Conservation (phyloP, 2,329 filamentous ascomycete species). For the Cercospora sojina region DNA sequence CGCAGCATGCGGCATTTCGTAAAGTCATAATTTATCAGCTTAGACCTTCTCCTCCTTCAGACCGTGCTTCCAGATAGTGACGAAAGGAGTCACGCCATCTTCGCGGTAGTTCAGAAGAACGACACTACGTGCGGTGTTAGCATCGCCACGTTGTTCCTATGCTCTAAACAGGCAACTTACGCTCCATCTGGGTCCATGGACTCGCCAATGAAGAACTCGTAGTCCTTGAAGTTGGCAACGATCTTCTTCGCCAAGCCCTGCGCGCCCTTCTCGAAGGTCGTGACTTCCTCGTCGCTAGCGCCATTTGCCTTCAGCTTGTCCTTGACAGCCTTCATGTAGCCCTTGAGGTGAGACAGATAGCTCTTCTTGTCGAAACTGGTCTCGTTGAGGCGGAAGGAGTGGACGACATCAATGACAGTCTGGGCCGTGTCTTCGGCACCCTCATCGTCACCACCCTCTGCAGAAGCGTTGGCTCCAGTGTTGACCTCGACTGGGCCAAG, state of each 20-base stretch:
- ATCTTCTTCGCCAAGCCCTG: slow-evolving; percentile 77
- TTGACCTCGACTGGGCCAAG: slow-evolving; percentile 69
- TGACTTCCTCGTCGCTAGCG: slow-evolving; percentile 65
- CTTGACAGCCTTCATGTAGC: slow-evolving; percentile 91
- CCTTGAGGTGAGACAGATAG: slow-evolving; percentile 83
- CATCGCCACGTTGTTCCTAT: neutral
- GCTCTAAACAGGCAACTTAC: slow-evolving; percentile 55
- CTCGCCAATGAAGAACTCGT: slow-evolving; percentile 90
- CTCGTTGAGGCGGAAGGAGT: slow-evolving; percentile 83
- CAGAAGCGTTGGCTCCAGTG: slow-evolving; percentile 94
- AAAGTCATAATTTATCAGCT: slow-evolving; percentile 10
- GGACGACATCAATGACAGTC: slow-evolving; percentile 88
- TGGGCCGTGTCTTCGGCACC: slow-evolving; percentile 66
- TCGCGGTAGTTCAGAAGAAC: slow-evolving; percentile 96
- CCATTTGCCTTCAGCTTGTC: slow-evolving; percentile 62
- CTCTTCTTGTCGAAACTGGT: slow-evolving; percentile 83
- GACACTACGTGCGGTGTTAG: slow-evolving; percentile 56
- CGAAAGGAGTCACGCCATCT: slow-evolving; percentile 86
- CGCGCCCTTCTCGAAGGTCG: slow-evolving; percentile 77
- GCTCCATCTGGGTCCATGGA: slow-evolving; percentile 92
- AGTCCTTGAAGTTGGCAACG: slow-evolving; percentile 86
- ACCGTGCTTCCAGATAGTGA: slow-evolving; percentile 95
- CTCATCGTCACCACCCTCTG: slow-evolving; percentile 73
- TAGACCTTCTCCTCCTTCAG: slow-evolving; percentile 90
- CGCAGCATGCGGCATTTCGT: slow-evolving; percentile 3